phyloP scores from a whole-genome alignment of 345 rosid species.

The Cardamine chenopodiifolia region DNA sequence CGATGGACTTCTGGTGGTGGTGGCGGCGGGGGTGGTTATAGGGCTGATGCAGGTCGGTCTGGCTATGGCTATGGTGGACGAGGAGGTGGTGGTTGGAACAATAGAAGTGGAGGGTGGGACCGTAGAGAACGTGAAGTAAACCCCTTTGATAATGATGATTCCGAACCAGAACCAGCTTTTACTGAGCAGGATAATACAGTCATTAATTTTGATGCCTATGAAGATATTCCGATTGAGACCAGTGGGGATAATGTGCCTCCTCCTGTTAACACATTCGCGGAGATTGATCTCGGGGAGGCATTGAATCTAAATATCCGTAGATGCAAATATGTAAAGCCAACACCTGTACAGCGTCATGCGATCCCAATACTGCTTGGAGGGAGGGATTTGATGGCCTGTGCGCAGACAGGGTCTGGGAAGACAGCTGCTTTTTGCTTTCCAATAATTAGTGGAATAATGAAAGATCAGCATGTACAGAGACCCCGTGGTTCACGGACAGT shows the following conservation, averaged over 20 bases:
- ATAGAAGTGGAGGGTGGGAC: conserved; percentile 79
- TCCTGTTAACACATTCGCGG: conserved; percentile 87
- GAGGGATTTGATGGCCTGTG: conserved; percentile 99
- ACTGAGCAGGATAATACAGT: conserved; percentile 72
- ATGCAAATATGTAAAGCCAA: conserved; percentile 97
- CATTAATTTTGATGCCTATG: conserved; percentile 95
- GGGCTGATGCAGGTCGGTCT: conserved; percentile 39
- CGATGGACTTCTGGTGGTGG: conserved; percentile 59
- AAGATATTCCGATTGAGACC: conserved; percentile 95
- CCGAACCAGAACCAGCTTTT: conserved; percentile 49
- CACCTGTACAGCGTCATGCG: conserved; percentile 92
- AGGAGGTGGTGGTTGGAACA: conserved; percentile 63
- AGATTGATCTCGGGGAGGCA: conserved; percentile 89
- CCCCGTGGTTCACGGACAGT: conserved; percentile 88
- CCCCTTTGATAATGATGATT: conserved; percentile 75
- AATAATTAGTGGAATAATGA: conserved; percentile 90
- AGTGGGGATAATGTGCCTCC: conserved; percentile 97
- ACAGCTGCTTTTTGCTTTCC: conserved; percentile 99
- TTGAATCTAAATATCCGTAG: conserved; percentile 77
- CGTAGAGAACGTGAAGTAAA: conserved; percentile 86
- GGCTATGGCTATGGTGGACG: conserved; percentile 48
- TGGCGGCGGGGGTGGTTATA: conserved; percentile 41
- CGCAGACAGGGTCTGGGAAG: conserved; percentile 99
- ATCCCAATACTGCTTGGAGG: conserved; percentile 85
- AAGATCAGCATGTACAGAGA: conserved; percentile 63